These are phyloP conservation scores for Podospora pseudopauciseta DNA, from an alignment of 495 filamentous ascomycete species.

Conservation along the genomic window DNA sequence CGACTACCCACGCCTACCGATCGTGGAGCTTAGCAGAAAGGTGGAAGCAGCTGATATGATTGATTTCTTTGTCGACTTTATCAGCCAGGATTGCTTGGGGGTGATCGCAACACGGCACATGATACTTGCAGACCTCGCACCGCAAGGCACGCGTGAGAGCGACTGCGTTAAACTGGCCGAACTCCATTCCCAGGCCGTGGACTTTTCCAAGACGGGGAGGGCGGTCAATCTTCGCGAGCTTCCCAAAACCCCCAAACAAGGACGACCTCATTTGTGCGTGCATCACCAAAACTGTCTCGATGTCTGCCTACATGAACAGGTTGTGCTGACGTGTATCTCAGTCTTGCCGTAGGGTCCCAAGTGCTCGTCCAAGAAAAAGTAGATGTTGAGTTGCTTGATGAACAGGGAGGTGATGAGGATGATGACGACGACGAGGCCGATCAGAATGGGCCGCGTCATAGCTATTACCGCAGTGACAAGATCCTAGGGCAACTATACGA, in stretches of 20 bases:
- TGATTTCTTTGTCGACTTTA: slow-evolving; percentile 75
- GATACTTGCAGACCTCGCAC: slow-evolving; percentile 61
- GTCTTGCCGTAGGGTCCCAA: slow-evolving; percentile 61
- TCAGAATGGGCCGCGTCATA: slow-evolving; percentile 44
- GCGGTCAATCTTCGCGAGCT: slow-evolving; percentile 50
- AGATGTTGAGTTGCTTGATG: slow-evolving; percentile 46
- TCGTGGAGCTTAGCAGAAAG: slow-evolving; percentile 52
- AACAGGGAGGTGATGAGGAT: slow-evolving; percentile 20
- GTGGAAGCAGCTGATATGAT: slow-evolving; percentile 62
- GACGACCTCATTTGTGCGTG: slow-evolving; percentile 45
- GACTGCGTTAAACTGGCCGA: slow-evolving; percentile 63
- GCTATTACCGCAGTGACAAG: slow-evolving; percentile 66
- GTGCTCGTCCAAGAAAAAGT: slow-evolving; percentile 47
- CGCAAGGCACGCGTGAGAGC: slow-evolving; percentile 50
- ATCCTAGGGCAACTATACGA: slow-evolving; percentile 71
- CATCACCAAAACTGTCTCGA: background rate
- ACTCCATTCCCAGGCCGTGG: slow-evolving; percentile 73
- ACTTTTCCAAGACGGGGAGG: slow-evolving; percentile 77
- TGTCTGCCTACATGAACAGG: no score
- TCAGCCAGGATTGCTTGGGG: slow-evolving; percentile 70
- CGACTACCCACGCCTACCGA: slow-evolving; percentile 57
- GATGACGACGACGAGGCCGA: slow-evolving; percentile 53
- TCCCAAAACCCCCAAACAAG: slow-evolving; percentile 17
- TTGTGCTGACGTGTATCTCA: slow-evolving; percentile 19
- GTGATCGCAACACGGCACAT: slow-evolving; percentile 65